Conservation (phyloP, 257 asterid species). For the Ilex asprella region DNA sequence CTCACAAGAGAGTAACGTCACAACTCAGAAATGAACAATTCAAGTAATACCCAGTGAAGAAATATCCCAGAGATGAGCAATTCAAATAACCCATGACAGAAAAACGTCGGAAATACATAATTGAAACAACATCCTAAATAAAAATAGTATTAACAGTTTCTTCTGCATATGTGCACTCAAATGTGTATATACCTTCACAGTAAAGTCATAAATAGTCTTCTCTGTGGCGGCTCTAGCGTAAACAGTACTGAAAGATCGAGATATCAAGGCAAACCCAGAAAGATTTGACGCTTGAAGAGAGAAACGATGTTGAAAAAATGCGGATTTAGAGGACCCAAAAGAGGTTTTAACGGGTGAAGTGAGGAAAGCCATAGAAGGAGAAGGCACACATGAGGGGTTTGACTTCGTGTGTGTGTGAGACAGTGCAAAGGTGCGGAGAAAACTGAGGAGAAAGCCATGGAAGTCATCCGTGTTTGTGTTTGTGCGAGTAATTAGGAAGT, state of each 20-base stretch:
- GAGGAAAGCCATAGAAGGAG: constrained; percentile 28
- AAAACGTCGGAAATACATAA: not conserved
- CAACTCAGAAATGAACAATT: not conserved
- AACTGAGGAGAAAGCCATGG: constrained; percentile 57
- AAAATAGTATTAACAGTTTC: not conserved
- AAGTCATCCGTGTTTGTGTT: constrained; percentile 18
- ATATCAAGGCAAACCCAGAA: constrained; percentile 32
- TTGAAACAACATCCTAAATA: not conserved
- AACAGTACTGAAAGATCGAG: constrained; percentile 44
- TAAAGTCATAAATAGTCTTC: constrained; percentile 66
- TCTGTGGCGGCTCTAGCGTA: constrained; percentile 80
- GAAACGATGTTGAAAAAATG: constrained; percentile 46
- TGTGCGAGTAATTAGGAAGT: not conserved
- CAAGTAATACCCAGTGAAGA: not conserved
- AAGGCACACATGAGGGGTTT: constrained; percentile 5
- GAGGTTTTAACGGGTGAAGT: constrained; percentile 22
- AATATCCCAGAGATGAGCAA: not conserved
- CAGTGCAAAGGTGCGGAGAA: constrained; percentile 34
- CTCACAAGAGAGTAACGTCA: too few species aligned
- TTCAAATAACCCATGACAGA: not conserved
- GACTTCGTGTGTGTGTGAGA: constrained; percentile 24
- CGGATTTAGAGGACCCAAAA: constrained; percentile 47
- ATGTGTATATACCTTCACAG: constrained; percentile 53
- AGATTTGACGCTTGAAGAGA: constrained; percentile 33
- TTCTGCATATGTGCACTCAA: not conserved